Conservation (phyloP, 2,329 filamentous ascomycete species). For the Cladosporium velox region DNA sequence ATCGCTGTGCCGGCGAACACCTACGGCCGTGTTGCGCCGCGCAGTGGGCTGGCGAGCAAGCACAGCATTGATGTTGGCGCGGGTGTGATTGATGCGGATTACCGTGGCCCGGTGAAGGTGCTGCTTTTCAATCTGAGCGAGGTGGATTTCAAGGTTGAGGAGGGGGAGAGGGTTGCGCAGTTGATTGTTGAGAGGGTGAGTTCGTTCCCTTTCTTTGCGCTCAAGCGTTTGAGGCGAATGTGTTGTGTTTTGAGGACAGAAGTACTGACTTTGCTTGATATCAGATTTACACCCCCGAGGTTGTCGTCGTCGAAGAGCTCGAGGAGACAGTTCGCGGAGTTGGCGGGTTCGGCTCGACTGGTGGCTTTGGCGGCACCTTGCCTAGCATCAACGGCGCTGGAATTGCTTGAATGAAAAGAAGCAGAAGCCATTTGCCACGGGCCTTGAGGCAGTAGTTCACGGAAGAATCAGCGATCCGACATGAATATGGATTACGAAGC, state of each 20-base stretch:
- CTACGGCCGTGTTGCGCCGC: conserved; percentile 87
- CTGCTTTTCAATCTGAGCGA: conserved; percentile 92
- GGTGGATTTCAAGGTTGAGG: conserved; percentile 74
- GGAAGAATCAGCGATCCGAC: not conserved
- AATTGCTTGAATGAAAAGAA: conserved; percentile 1
- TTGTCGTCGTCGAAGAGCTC: conserved; percentile 83
- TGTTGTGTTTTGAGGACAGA: not conserved
- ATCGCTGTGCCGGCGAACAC: conserved; percentile 90
- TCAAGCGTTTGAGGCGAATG: not conserved
- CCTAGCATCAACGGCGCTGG: conserved; percentile 32
- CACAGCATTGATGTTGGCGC: conserved; percentile 96
- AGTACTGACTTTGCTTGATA: conserved; percentile 22
- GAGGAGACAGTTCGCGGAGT: conserved; percentile 88
- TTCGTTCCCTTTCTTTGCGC: conserved; percentile 7
- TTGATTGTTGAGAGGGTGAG: conserved; percentile 80
- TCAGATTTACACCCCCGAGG: conserved; percentile 85
- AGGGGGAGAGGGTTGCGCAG: conserved; percentile 90
- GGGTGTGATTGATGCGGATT: conserved; percentile 96
- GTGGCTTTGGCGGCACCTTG: conserved; percentile 47
- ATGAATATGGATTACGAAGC: not conserved
- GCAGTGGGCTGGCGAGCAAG: conserved; percentile 86
- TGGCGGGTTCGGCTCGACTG: conserved; percentile 90
- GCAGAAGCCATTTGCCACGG: not conserved
- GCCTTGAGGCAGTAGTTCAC: not conserved
- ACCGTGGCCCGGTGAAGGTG: conserved; percentile 90